These are phyloP conservation scores for Cruciata laevipes DNA, from an alignment of 257 asterid species.

Conservation along the genomic window DNA sequence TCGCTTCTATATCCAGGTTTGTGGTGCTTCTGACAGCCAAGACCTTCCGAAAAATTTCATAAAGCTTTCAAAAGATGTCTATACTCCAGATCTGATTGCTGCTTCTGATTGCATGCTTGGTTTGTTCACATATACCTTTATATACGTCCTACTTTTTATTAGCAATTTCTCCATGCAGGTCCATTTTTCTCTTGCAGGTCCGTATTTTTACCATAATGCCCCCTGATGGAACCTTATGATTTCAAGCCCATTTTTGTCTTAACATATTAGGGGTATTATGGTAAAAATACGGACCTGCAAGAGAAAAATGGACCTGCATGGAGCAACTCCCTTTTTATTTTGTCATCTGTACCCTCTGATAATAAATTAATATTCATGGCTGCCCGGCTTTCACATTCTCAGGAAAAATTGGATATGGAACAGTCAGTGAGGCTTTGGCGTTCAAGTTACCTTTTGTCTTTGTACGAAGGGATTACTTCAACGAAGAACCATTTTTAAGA, in stretches of 20 bases:
- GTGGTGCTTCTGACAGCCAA: slow-evolving; percentile 85
- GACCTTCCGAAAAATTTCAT: slow-evolving; percentile 82
- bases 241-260: too few species aligned
- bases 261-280: too few species aligned
- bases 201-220: too few species aligned
- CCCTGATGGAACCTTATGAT: too few species aligned
- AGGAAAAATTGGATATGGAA: slow-evolving; percentile 99
- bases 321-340: too few species aligned
- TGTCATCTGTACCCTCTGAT: slow-evolving; percentile 6
- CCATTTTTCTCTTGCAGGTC: too few species aligned
- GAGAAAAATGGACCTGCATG: too few species aligned
- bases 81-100: slow-evolving; percentile 92
- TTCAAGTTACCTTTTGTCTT: slow-evolving; percentile 92
- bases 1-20: slow-evolving; percentile 49
- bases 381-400: slow-evolving; percentile 17
- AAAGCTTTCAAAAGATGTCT: slow-evolving; percentile 79
- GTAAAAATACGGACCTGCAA: too few species aligned
- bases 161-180: too few species aligned
- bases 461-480: slow-evolving; percentile 96
- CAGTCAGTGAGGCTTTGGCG: slow-evolving; percentile 94
- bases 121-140: slow-evolving; percentile 24
- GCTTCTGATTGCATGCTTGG: slow-evolving; percentile 99
- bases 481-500: slow-evolving; percentile 96
- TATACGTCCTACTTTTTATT: background rate
- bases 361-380: slow-evolving; percentile 10